phyloP scores from a whole-genome alignment of 2,329 filamentous ascomycete species.

The Monosporascus sp. region DNA sequence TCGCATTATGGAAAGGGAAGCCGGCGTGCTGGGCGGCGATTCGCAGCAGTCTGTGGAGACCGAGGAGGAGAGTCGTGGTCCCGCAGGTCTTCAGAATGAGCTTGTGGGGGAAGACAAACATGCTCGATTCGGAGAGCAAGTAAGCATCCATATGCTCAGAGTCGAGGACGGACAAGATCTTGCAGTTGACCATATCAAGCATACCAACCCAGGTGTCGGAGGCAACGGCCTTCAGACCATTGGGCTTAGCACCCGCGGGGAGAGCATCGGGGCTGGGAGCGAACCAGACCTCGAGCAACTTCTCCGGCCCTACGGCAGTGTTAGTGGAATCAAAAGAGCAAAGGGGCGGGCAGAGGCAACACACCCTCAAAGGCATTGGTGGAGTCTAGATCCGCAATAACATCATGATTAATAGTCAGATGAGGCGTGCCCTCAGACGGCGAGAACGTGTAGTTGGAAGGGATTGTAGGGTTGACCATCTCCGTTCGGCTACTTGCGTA shows the following conservation, averaged over 20 bases:
- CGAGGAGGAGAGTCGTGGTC: conserved; percentile 87
- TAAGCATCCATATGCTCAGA: conserved; percentile 96
- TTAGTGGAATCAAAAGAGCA: conserved; percentile 3
- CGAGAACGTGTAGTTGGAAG: conserved; percentile 76
- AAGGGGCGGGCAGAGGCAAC: conserved; percentile 10
- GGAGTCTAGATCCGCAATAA: conserved; percentile 87
- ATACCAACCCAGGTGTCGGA: conserved; percentile 89
- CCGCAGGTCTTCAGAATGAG: conserved; percentile 97
- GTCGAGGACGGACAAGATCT: conserved; percentile 89
- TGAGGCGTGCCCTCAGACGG: conserved; percentile 79
- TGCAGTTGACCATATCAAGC: conserved; percentile 97
- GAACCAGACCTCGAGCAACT: conserved; percentile 98
- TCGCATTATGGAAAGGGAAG: conserved; percentile 75
- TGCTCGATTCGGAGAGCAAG: conserved; percentile 95
- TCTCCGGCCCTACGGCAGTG: conserved; percentile 68
- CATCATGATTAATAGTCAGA: conserved; percentile 94
- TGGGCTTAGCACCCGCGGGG: conserved; percentile 62
- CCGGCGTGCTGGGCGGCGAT: conserved; percentile 84
- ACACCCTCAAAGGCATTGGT: conserved; percentile 91
- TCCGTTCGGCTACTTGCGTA: conserved; percentile 38
- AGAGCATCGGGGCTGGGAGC: conserved; percentile 70
- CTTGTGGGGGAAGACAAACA: conserved; percentile 99
- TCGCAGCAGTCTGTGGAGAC: conserved; percentile 83
- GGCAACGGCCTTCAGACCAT: conserved; percentile 81
- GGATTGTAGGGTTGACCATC: conserved; percentile 82